Evolutionary conservation across 2,329 filamentous ascomycete species (phyloP), one percentile per base, ranked within the genome.

Genomic region (Venturia asperata): DNA sequence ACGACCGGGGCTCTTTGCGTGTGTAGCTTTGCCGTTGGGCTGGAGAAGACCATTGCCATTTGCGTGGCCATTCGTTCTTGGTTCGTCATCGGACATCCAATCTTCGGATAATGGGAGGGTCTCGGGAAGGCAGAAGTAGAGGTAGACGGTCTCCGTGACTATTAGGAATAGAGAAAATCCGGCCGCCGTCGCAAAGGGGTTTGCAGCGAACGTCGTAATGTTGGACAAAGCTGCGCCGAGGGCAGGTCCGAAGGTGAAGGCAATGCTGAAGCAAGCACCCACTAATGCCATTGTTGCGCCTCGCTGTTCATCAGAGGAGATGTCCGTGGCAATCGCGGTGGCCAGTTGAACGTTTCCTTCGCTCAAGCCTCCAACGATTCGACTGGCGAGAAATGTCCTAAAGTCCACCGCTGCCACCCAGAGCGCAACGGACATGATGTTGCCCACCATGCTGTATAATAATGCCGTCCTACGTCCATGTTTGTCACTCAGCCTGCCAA

Each of bases 321-420:
- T 92, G 75, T 99, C 94, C 47, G 93, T 94, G 21, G 94, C 94
- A 75, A 99, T 97, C 52, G 94, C 93, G 68, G 93, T 94, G 5
- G 94, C 93, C 17, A 99, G 82, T 79, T 99, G 94, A 2, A 99
- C 90, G 71, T 99, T 99, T 68, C 94, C 94, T 79, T 99, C 94
- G 65, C 92, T 97, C 69, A 99, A 77, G 0, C 94, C 94, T 30
- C 94, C 94, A 0, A 99, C 90, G 1, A 99, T 79, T 62, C 94
- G 87, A 70, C 91, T 96, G n/a, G 92, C 90, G 39, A 99, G 82
- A 74, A 99, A 99, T 1, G 93, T 97, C 52, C 92, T 86, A 78
- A 99, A 99, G 77, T 97, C 93, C 64, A 90, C 89, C 0, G 94
- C 94, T 56, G 88, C 85, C 10, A 97, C 91, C 94, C 94, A 99